Evolutionary conservation across 495 filamentous ascomycete genomes (phyloP), one percentile per base, ranked within the genome.

Genomic region (Penicillium tannophilum): DNA sequence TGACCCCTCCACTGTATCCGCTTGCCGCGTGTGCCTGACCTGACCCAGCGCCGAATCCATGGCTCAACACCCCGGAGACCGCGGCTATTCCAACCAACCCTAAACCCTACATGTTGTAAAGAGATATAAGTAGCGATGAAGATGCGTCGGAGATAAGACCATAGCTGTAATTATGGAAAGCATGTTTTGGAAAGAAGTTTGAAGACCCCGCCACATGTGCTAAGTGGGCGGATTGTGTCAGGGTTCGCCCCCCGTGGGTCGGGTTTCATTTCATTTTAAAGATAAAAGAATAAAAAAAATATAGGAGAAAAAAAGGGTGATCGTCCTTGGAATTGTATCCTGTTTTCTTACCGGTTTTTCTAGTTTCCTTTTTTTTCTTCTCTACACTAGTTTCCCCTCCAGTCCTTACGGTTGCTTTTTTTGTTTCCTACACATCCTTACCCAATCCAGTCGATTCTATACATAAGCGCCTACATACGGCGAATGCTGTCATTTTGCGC

Each of bases 401-500:
- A 36, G 52, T 55, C 58, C 57, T 54, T 54, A 54, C 52, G n/a
- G 50, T 39, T n/a, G 41, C 28, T n/a, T 44, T 56, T n/a, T 44
- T 56, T 33, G 44, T 52, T 43, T 59, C 52, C 30, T 28, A 20
- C 19, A 51, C 55, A 52, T 49, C 55, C 54, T 58, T 36, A 53
- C 60, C 54, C 50, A 41, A 54, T 59, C 33, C 20, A 39, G 20
- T 35, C 33, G 30, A 30, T 51, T 35, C 43, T 52, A 48, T 39
- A 24, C 36, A 53, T 48, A 31, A 30, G 20, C 44, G 14, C 43
- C 55, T 17, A 36, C 20, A 23, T 23, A 23, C 58, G 54, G 70
- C 68, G 71, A 63, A 77, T 76, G 75, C 68, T 60, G 72, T 65
- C 68, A 64, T 63, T 64, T 63, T 68, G 58, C 61, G 46, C 56